These are phyloP conservation scores for Cercospora sp. DNA, from an alignment of 2,329 filamentous ascomycete species.

Conservation along the genomic window DNA sequence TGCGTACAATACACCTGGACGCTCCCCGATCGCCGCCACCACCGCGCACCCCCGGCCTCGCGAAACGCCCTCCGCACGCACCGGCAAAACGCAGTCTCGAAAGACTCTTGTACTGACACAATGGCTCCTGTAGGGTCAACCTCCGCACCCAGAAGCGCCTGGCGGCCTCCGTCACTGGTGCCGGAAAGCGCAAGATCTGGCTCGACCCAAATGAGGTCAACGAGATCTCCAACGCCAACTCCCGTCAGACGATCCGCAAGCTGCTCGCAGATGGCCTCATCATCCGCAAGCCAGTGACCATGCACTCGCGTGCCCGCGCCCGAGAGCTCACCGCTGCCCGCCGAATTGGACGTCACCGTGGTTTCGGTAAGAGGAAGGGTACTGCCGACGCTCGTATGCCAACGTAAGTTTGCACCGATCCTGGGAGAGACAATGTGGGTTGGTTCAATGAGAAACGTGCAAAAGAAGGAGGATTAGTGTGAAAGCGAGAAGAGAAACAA, in stretches of 20 bases:
- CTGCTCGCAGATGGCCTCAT: conserved; percentile 99
- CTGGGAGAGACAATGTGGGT: background rate
- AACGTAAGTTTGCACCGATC: conserved; percentile 62
- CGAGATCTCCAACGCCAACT: conserved; percentile 99
- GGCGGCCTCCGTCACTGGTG: conserved; percentile 96
- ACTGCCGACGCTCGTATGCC: conserved; percentile 99
- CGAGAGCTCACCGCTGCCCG: conserved; percentile 92
- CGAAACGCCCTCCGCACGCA: conserved; percentile 11
- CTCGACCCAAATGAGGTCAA: conserved; percentile 98
- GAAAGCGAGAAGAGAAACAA: background rate
- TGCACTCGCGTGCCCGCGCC: conserved; percentile 97
- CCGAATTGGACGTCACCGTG: conserved; percentile 94
- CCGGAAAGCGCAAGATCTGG: conserved; percentile 99
- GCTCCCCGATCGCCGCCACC: conserved; percentile 12
- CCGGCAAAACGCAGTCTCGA: conserved; percentile 6
- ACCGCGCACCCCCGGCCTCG: conserved; percentile 13
- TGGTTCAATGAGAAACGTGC: background rate
- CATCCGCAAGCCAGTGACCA: conserved; percentile 99
- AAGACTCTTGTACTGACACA: conserved; percentile 29
- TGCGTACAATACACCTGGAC: background rate
- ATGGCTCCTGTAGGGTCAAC: conserved; percentile 76
- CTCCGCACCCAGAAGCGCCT: conserved; percentile 99
- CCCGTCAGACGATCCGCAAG: conserved; percentile 99
- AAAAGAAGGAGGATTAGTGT: background rate
- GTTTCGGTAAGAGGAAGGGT: conserved; percentile 99